Percentiles rank a stretch among this genome's conserved stretches.
Evolutionary conservation across 2,329 filamentous ascomycete species (phyloP).

Genomic region (Claviceps digitariae): DNA sequence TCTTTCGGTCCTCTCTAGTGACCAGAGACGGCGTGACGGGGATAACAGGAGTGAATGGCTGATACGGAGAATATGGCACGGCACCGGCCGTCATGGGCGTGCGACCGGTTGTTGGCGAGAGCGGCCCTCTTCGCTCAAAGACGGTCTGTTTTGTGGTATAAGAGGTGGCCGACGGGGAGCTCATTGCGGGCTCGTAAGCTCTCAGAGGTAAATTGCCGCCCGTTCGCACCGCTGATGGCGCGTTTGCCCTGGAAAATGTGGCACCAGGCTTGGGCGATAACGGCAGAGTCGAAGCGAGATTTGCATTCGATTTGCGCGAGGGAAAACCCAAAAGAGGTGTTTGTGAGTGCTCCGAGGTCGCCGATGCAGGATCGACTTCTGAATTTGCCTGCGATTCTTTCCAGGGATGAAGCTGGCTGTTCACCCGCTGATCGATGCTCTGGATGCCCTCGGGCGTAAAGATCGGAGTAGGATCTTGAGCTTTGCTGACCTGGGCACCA

Average conservation of each 20-base stretch:
- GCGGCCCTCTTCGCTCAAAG: constrained; percentile 41
- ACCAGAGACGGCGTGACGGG: constrained; percentile 66
- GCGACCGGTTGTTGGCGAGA: constrained; percentile 43
- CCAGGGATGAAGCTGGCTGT: constrained; percentile 21
- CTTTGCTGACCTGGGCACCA: constrained; percentile 14
- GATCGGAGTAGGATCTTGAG: constrained; percentile 16
- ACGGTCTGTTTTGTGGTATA: constrained; percentile 50
- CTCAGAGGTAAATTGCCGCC: constrained; percentile 46
- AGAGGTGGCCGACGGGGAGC: constrained; percentile 32
- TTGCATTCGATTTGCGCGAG: constrained; percentile 22
- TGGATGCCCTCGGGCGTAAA: constrained; percentile 27
- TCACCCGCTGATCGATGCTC: constrained; percentile 45
- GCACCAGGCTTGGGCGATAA: constrained; percentile 37
- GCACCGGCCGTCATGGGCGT: constrained; percentile 49
- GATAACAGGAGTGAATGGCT: constrained; percentile 62
- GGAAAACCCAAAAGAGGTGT: constrained; percentile 38
- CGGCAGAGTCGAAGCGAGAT: constrained; percentile 25
- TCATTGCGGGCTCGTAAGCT: constrained; percentile 44
- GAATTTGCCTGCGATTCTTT: constrained; percentile 24
- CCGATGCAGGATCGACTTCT: constrained; percentile 37
- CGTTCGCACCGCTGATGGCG: constrained; percentile 41
- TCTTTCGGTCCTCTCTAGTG: constrained; percentile 56
- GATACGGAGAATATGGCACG: constrained; percentile 64
- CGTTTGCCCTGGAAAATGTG: constrained; percentile 34
- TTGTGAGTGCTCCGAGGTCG: constrained; percentile 36